Base-by-base conservation (phyloP, 495 filamentous ascomycete species). In the Lasiosphaeriaceae sp. region DNA sequence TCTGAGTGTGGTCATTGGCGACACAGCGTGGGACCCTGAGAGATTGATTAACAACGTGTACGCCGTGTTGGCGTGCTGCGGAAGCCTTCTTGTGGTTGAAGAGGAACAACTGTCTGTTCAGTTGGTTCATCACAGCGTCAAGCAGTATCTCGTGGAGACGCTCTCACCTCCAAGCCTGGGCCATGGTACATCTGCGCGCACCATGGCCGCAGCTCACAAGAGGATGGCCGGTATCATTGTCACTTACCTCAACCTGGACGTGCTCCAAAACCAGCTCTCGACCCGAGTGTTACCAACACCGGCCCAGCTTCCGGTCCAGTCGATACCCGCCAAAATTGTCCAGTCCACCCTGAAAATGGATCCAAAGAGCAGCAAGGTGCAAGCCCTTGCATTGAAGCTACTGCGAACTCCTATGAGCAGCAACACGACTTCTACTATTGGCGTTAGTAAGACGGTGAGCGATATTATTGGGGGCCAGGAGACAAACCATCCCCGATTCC, bases 41-140 rank as follows among this genome's bases (percentile, higher is more conserved):
- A 64, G 53, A 50, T 56, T 69, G 26, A 14, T 75, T 12, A 76
- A 73, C 56, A 62, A 76, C 43, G 55, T 76, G 50, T 62, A 68
- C 54, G 62, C 60, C 24, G 59, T 57, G 56, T 58, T 77, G 35
- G 48, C 61, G 35, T 71, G 66, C 52, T 79, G 76, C 56, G 74
- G 73, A 55, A 67, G 74, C 50, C 71, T 79, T 11, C 24, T 79
- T 23, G 65, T 54, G 17, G 60, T 78, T 34, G 75, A 78, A 45
- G 74, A 78, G 64, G 75, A 80, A 55, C 66, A 72, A 14, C 45
- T 59, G 4, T 74, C 74, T 3, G 61, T 76, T 23, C 63, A 69
- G 49, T 58, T 77, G 20, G 63, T 76, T 22, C 75, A 80, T 56
- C 70, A 73, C 45, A 77, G 73, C 58, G 62, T 80, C 44, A 69